Base-by-base conservation (phyloP, 2,329 filamentous ascomycete species). In the Aureobasidium subglaciale region DNA sequence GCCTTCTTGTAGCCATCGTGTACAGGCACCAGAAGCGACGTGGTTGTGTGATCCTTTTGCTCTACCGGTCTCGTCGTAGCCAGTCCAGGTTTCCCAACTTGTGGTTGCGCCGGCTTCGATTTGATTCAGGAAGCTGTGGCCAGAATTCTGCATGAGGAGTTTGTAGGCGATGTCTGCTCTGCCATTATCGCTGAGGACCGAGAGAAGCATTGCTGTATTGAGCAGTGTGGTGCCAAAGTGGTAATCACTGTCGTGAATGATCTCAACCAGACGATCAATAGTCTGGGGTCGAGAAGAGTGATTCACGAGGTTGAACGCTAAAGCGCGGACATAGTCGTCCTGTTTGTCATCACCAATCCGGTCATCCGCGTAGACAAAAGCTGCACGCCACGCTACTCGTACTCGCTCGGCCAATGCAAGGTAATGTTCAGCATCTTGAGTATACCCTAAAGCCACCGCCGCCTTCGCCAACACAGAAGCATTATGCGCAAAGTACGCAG, bases 1-100 rank as follows among this genome's bases (percentile, higher is more conserved):
- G 8, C 38, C 50, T 43, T 54, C 50, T 42, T 54, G 50, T 4
- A 54, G 50, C 50, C 50, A 54, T 13, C 50, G 50, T 7, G 50
- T 42, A 8, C 35, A 40, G 9, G 50, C 50, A 5, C 50, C 50
- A 2, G 18, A 25, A 20, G 50, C 38, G 16, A 54, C 50, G 16
- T 54, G 50, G 22, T 54, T 43, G 38, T 54, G 50, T 2, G 24
- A 32, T 5, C 50, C 50, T 9, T 43, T 54, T 13, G 50, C 38
- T n/a, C 22, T 16, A 2, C 50, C 50, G 13, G 38, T 35, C 15
- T 54, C 50, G 15, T 54, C 50, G n/a, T 35, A 43, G 3, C 50
- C 50, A 5, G 25, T 38, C 50, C 50, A 43, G 5, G 37, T 34
- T 20, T 54, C 50, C 50, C 50, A 54, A 20, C 15, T 34, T 9